These are phyloP conservation scores for Balakata baccata DNA, from an alignment of 345 rosid genomes.

Conservation along the genomic window DNA sequence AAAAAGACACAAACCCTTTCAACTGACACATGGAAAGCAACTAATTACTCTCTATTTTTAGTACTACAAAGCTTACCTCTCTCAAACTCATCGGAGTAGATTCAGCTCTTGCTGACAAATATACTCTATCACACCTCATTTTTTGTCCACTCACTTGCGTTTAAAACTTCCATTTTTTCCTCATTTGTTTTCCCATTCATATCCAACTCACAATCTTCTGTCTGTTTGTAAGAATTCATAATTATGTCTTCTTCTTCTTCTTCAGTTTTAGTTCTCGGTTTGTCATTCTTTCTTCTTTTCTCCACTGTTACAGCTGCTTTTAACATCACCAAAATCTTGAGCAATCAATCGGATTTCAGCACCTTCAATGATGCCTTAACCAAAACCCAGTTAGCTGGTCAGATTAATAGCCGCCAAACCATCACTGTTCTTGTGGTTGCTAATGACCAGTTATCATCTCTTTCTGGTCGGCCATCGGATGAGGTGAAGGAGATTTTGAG, in stretches of 20 bases:
- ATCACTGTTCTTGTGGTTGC: slow-evolving; percentile 39
- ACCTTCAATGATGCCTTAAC: slow-evolving; percentile 27
- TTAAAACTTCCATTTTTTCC: not conserved
- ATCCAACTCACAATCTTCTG: not conserved
- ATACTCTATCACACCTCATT: not conserved
- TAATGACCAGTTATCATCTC: slow-evolving; percentile 17
- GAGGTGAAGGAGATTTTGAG: slow-evolving; percentile 17
- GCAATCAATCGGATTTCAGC: slow-evolving; percentile 30
- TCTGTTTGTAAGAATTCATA: slow-evolving; percentile 1
- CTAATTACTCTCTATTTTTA: not conserved
- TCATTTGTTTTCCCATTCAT: not conserved
- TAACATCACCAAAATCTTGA: slow-evolving; percentile 36
- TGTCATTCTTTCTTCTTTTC: slow-evolving; percentile 7
- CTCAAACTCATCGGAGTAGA: not conserved
- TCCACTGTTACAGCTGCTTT: slow-evolving; percentile 17
- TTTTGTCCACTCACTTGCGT: slow-evolving; percentile 11
- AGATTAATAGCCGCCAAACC: slow-evolving; percentile 29
- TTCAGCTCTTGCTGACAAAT: slow-evolving; percentile 8
- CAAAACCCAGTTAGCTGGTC: slow-evolving; percentile 23
- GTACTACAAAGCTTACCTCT: not conserved
- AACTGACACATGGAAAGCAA: not conserved
- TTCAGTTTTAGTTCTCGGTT: not conserved
- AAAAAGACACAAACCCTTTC: not conserved
- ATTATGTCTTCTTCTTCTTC: not conserved
- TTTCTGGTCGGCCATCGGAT: slow-evolving; percentile 16